Percentiles rank a stretch among this genome's conserved stretches.
These are phyloP conservation scores for Erodium trifolium DNA, from an alignment of 441 rosid species.

Conservation along the genomic window DNA sequence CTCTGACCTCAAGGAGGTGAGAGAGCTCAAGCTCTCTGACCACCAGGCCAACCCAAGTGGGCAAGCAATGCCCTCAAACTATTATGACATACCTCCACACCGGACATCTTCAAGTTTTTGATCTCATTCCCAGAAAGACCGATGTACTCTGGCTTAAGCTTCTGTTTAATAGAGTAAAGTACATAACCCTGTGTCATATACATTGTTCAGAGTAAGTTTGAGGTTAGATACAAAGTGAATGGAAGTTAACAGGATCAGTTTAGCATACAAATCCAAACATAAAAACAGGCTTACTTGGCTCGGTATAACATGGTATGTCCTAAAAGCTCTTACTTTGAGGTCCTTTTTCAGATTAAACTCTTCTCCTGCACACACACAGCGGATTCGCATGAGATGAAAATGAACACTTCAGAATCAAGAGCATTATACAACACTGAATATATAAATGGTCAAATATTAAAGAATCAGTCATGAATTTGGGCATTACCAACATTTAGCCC, in stretches of 20 bases:
- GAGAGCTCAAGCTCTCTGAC: no score
- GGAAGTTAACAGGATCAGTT: constrained; percentile 3
- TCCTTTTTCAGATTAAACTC: constrained; percentile 66
- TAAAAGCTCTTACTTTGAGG: constrained; percentile 83
- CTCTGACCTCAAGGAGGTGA: no score
- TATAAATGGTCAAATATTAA: not conserved
- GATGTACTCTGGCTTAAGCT: constrained; percentile 66
- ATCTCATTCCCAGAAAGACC: constrained; percentile 65
- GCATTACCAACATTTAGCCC: constrained; percentile 76
- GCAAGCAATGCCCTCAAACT: constrained; percentile 4
- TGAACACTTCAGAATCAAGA: not conserved
- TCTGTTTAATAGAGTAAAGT: constrained; percentile 60
- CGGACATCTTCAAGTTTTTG: constrained; percentile 62
- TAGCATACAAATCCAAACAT: not conserved
- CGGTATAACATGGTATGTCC: constrained; percentile 73
- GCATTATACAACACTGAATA: not conserved
- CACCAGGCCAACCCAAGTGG: no score
- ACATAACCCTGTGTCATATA: constrained; percentile 62
- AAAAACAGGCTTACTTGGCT: constrained; percentile 53
- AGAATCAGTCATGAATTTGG: not conserved
- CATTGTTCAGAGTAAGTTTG: constrained; percentile 5
- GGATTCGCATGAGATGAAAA: no score
- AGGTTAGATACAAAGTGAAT: not conserved
- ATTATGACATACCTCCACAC: constrained; percentile 61
- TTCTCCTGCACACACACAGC: constrained; percentile 44